phyloP scores from a whole-genome alignment of 345 rosid genomes.

The Litchi chinensis region DNA sequence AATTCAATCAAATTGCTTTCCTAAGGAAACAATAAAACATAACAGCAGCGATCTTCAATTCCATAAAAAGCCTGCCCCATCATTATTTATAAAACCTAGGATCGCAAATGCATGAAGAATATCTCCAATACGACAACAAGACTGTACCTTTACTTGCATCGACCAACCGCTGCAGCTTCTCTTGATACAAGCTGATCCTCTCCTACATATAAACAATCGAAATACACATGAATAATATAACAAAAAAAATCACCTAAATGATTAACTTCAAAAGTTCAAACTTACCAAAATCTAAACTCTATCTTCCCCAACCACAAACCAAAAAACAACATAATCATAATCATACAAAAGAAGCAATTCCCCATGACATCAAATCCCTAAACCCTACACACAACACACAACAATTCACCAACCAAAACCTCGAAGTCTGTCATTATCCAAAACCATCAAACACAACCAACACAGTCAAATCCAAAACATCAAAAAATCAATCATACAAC shows the following conservation, averaged over 20 bases:
- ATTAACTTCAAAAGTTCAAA: not conserved
- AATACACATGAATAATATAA: not conserved
- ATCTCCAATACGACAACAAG: conserved; percentile 8
- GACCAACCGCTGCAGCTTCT: conserved; percentile 55
- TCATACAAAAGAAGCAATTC: not conserved
- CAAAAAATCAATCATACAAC: conserved; percentile 1
- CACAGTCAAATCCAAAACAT: conserved; percentile 6
- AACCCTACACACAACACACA: not conserved
- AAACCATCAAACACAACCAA: not conserved
- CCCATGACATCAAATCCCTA: not conserved
- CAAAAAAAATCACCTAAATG: not conserved
- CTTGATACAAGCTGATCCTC: conserved; percentile 69
- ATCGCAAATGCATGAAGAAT: not conserved
- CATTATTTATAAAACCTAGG: not conserved
- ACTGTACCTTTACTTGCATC: conserved; percentile 72
- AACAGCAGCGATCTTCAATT: not conserved
- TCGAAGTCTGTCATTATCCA: not conserved
- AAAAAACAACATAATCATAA: not conserved
- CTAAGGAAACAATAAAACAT: not conserved
- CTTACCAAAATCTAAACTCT: not conserved
- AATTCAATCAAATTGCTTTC: not conserved
- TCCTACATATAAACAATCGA: conserved; percentile 51
- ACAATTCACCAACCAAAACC: conserved; percentile 20
- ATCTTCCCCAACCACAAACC: not conserved
- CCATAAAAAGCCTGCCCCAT: not conserved